These are phyloP conservation scores for Pontederia crassipes DNA, from an alignment of 176 grass and related monocot species.

Conservation along the genomic window DNA sequence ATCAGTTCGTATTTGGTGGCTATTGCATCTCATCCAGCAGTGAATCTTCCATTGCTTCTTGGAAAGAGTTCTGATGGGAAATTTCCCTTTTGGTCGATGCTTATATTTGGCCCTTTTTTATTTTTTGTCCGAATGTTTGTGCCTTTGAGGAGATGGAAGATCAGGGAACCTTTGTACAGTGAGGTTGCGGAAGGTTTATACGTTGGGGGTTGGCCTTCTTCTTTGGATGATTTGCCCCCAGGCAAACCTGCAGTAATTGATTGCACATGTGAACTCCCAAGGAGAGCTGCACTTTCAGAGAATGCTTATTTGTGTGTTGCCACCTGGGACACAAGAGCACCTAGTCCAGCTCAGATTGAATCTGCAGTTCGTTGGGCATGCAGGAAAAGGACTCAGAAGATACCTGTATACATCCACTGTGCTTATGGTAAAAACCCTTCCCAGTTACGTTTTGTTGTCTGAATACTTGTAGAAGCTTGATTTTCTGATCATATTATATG, in stretches of 20 bases:
- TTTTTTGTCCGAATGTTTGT: slow-evolving; percentile 42
- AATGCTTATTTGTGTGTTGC: slow-evolving; percentile 70
- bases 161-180: slow-evolving; percentile 50
- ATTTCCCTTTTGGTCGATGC: slow-evolving; percentile 60
- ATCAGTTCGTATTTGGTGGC: slow-evolving; percentile 43
- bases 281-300: slow-evolving; percentile 32
- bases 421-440: slow-evolving; percentile 62
- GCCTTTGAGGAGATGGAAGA: slow-evolving; percentile 60
- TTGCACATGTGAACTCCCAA: slow-evolving; percentile 82
- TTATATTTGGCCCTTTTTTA: slow-evolving; percentile 71
- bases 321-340: slow-evolving; percentile 73
- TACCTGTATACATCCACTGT: slow-evolving; percentile 71
- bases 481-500: too few relatives aligned
- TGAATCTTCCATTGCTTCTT: slow-evolving; percentile 71
- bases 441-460: too few relatives aligned
- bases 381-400: slow-evolving; percentile 48
- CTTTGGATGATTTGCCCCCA: slow-evolving; percentile 53
- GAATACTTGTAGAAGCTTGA: too few relatives aligned
- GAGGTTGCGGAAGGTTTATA: slow-evolving; percentile 54
- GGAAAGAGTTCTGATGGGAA: slow-evolving; percentile 57
- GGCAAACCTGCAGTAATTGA: slow-evolving; percentile 62
- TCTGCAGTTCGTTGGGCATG: slow-evolving; percentile 54
- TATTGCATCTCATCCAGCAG: slow-evolving; percentile 51
- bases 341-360: slow-evolving; percentile 56
- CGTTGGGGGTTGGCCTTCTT: slow-evolving; percentile 54